A percentile compares a stretch with the other conserved stretches of the same genome.
phyloP scores from a whole-genome alignment of 1,139 yeast genomes.

The Scheffersomyces titani region DNA sequence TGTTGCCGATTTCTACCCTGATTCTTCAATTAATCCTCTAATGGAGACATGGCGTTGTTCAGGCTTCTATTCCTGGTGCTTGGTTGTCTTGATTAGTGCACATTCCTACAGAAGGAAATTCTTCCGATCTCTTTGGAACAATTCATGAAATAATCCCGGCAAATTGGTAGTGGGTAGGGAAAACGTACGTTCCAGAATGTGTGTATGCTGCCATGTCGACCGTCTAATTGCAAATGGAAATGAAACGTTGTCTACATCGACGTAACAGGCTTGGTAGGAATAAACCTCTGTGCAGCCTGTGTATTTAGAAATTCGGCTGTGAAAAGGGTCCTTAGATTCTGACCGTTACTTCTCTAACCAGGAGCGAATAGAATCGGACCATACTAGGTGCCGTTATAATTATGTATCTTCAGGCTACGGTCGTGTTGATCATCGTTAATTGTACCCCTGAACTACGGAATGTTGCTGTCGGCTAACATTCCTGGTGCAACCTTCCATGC shows the following conservation, averaged over 20 bases:
- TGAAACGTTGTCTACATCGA: neutral
- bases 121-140: neutral
- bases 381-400: neutral
- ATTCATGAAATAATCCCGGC: neutral
- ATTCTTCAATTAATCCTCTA: neutral
- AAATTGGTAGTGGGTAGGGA: neutral
- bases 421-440: neutral
- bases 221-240: neutral
- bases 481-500: neutral
- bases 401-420: neutral
- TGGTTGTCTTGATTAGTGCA: neutral
- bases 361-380: neutral
- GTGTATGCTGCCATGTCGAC: neutral
- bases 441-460: neutral
- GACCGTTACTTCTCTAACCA: neutral
- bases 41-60: neutral
- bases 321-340: neutral
- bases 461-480: neutral
- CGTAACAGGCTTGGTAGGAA: neutral
- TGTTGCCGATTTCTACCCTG: neutral
- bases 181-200: neutral
- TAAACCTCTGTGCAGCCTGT: neutral
- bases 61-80: neutral
- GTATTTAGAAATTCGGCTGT: neutral
- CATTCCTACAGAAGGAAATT: neutral